These are phyloP conservation scores for Arthroderma sp. DNA, from an alignment of 2,329 filamentous ascomycete species.

Conservation along the genomic window DNA sequence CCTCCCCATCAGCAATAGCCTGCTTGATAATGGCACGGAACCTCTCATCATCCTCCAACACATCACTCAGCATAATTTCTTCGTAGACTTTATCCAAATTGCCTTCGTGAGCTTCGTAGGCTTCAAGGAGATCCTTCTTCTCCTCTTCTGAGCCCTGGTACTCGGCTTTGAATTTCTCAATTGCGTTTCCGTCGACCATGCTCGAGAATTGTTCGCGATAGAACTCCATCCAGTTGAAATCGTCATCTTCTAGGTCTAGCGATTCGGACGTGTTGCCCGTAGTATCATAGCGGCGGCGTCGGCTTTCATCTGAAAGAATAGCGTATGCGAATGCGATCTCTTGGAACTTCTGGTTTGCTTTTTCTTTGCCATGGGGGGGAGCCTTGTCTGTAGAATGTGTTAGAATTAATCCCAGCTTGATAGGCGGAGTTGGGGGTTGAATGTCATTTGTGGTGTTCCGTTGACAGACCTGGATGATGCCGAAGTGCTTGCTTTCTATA, in stretches of 20 bases:
- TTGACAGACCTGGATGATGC: conserved; percentile 60
- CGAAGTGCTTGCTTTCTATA: conserved; percentile 85
- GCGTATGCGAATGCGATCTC: conserved; percentile 87
- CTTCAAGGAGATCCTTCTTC: conserved; percentile 58
- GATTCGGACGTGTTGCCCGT: conserved; percentile 83
- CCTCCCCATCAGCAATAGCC: conserved; percentile 58
- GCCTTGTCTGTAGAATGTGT: conserved; percentile 54
- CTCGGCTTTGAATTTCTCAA: conserved; percentile 58
- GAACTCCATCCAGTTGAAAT: conserved; percentile 83
- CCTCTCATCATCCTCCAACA: conserved; percentile 69
- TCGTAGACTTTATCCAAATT: conserved; percentile 68
- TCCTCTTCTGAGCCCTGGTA: conserved; percentile 87
- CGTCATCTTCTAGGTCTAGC: conserved; percentile 52
- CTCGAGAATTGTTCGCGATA: conserved; percentile 75
- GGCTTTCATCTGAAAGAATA: conserved; percentile 67
- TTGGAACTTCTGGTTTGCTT: conserved; percentile 73
- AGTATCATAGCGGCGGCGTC: conserved; percentile 74
- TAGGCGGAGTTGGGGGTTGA: too few relatives aligned
- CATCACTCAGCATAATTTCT: conserved; percentile 72
- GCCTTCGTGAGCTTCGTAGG: conserved; percentile 61
- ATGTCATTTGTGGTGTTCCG: background rate
- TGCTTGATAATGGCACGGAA: conserved; percentile 70
- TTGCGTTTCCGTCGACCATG: conserved; percentile 58
- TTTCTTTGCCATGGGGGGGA: conserved; percentile 49
- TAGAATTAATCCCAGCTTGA: too few relatives aligned